Evolutionary conservation across 306 rosid species (phyloP), one percentile per base, ranked within the genome.

Genomic region (Vigna mungo): DNA sequence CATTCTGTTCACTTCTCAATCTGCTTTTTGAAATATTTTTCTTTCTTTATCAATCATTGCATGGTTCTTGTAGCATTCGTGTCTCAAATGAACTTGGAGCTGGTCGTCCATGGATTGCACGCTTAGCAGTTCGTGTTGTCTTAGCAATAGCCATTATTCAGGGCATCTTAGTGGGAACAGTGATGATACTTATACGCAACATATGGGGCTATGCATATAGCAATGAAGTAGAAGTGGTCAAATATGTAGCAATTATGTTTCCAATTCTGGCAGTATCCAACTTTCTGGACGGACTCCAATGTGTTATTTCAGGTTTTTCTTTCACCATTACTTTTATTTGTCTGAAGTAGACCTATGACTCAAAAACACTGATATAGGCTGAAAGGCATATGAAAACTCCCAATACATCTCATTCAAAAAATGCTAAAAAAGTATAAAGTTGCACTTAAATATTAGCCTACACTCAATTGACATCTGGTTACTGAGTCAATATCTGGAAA

Each of bases 181-280:
- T 76, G 54, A 12, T 93, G n/a, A 72, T 93, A 21, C 82, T 93
- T 49, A 59, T 89, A 51, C 88, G 93, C 67, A 84, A 88, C 53
- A n/a, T 89, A 32, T 90, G 94, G 94, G 96, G 96, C 54, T 83
- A 85, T 58, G 93, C 91, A 16, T 89, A 86, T 76, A 86, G 91
- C 78, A 83, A 84, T 41, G 93, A 87, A 70, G 54, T 18, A 72
- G 88, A 90, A 84, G 93, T 93, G 68, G 83, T 87, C 68, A 73
- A 74, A 63, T 88, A 89, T 59, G 82, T 90, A 18, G 91, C 91
- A 54, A 27, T 0, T 75, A 82, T 92, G 94, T 30, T 92, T 83
- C 96, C 96, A 21, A 86, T 92, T 76, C 85, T 92, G 36, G 94
- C 96, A 27, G 27, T 55, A 44, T 84, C 91, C 77, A 79, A 81